Evolutionary conservation across 1,139 yeast species (phyloP), one percentile per base, ranked within the genome.

Genomic region (Geotrichum australiense): DNA sequence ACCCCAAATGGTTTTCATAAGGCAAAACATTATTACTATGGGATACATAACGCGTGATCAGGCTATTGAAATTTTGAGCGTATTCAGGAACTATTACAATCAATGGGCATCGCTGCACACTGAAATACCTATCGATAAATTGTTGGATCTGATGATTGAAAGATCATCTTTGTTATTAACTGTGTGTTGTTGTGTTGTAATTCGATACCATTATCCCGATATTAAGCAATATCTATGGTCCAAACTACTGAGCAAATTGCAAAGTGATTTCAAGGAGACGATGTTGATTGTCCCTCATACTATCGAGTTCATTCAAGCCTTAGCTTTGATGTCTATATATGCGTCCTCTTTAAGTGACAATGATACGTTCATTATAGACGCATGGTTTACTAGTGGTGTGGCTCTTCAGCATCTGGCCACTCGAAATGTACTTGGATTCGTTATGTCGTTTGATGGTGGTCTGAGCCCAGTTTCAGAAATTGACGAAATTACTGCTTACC

Each of bases 41-140:
- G 75, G 76, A 2, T 63, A 81, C 5, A 52, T 83, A n/a, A 57
- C 76, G 0, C 58, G 68, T 37, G 59, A 60, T 2, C 78, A 79
- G 51, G 74, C 75, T 0, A 53, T 69, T 6, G 69, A 67, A 25
- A 59, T 82, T 30, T 61, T 83, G 50, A 68, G 69, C 7, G 20
- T 39, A 33, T 83, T 83, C 55, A 64, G 83, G 38, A 72, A 77
- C 44, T 71, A 81, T 53, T 82, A 79, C 54, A 86, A 87, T 7
- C 66, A 84, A 30, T 83, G 94, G 94, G 79, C 81, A 3, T 78
- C 84, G 46, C 76, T 83, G 42, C 87, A 91, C 0, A 70, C 73
- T 34, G 65, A 65, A 19, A 58, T 74, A 28, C 62, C 77, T 1
- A 70, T 80, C 0, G 71, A 64, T 15, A 67, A 63, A 19, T 61